A percentile compares a stretch with the other conserved stretches of the same genome.
phyloP scores from a whole-genome alignment of 768 basidiomycete genomes.

The Cyathus striatus region DNA sequence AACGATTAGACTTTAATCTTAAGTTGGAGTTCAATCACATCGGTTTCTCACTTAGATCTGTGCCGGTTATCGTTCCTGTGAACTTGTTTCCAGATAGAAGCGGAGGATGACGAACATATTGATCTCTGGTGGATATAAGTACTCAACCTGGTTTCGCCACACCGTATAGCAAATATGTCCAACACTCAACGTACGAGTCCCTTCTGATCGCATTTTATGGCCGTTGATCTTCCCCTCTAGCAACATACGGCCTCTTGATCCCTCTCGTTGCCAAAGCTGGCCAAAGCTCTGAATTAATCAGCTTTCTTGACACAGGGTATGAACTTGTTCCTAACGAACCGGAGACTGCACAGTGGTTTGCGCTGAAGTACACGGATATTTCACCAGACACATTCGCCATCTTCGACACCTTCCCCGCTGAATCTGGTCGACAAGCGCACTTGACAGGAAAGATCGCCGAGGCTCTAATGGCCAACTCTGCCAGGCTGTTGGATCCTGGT shows the following conservation, averaged over 20 bases:
- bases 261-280: conserved; percentile 20
- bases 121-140: too few relatives aligned
- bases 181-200: too few relatives aligned
- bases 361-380: conserved; percentile 19
- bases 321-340: conserved; percentile 24
- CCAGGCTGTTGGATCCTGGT: conserved; percentile 17
- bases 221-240: too few relatives aligned
- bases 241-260: conserved; percentile 15
- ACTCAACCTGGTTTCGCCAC: too few relatives aligned
- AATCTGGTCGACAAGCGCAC: conserved; percentile 27
- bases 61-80: too few relatives aligned
- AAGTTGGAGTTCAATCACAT: too few relatives aligned
- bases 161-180: too few relatives aligned
- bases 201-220: too few relatives aligned
- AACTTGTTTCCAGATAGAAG: too few relatives aligned
- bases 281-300: conserved; percentile 14
- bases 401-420: conserved; percentile 33
- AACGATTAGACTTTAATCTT: too few relatives aligned
- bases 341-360: conserved; percentile 33
- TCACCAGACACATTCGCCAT: conserved; percentile 20
- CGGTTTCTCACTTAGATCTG: too few relatives aligned
- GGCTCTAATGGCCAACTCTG: conserved; percentile 25
- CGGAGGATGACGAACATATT: too few relatives aligned
- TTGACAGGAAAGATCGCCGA: conserved; percentile 27
- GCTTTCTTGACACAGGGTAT: conserved; percentile 24